Evolutionary conservation across 1,284 basidiomycete species (phyloP), one percentile per base, ranked within the genome.

Genomic region (Heterobasidion parviporum): DNA sequence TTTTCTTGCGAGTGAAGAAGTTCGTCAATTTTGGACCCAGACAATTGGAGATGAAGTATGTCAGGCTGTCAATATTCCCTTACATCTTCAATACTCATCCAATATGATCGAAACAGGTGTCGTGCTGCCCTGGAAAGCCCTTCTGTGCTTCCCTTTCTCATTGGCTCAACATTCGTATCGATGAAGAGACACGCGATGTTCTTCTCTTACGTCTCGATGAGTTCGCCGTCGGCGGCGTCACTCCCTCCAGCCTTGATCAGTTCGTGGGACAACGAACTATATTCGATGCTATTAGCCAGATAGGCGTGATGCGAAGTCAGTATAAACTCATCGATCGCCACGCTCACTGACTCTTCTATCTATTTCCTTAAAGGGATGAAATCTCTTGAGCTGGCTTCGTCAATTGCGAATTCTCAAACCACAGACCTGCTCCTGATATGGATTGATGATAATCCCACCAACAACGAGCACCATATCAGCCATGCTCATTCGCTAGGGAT

Each of bases 391-490:
- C n/a, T 15, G 26, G 26, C 26, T 26, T 26, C 26, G 26, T 26
- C 26, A 26, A 26, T 26, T 4, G 26, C 26, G 26, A 26, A 26
- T 26, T 4, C 26, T 8, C 41, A 32, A 8, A 48, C 56, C 10
- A 38, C 49, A 14, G n/a, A 16, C 10, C 58, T 56, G 12, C 51
- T 59, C 8, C 34, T 61, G 7, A 34, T 61, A 14, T 61, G 59
- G 59, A 48, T 61, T 8, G 59, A 61, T 44, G 59, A 61, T 32
- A 44, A 32, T 10, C 58, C 57, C 6, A 49, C 46, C 10, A 53
- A 54, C 48, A 59, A 57, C 35, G 36, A 7, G 3, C 12, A 20
- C 8, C 52, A 51, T 49, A 45, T 57, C 41, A 35, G n/a, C 16
- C 35, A n/a, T 43, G 59, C 59, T 18, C 15, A 34, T 12, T n/a